Percentiles rank a stretch among this genome's conserved stretches.
Conservation (phyloP, 352 stramenopile species). For the Pythium plurisporium region DNA sequence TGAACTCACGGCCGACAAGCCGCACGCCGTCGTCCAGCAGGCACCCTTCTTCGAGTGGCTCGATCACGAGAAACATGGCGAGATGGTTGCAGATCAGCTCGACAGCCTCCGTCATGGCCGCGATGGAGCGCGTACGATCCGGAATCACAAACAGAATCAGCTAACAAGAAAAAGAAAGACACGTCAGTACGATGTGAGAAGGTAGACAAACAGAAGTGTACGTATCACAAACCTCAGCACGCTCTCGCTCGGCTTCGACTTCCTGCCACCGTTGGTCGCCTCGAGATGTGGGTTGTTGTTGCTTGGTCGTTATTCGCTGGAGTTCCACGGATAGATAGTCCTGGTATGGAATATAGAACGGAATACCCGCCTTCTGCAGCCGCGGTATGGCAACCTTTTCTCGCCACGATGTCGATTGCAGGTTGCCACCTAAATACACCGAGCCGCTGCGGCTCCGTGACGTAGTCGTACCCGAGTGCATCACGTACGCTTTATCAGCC, state of each 20-base stretch:
- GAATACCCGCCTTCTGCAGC: slow-evolving; percentile 62
- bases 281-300: slow-evolving; percentile 14
- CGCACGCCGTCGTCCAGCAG: slow-evolving; percentile 44
- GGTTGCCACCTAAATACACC: slow-evolving; percentile 75
- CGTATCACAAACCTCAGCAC: slow-evolving; percentile 42
- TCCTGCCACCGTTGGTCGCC: slow-evolving; percentile 41
- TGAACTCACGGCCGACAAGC: slow-evolving; percentile 63
- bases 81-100: slow-evolving; percentile 66
- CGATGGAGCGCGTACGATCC: slow-evolving; percentile 64
- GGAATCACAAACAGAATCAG: slow-evolving; percentile 83
- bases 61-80: slow-evolving; percentile 75
- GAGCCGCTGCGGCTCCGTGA: slow-evolving; percentile 47
- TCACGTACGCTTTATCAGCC: slow-evolving; percentile 30
- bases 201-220: neutral
- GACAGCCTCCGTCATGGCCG: slow-evolving; percentile 78
- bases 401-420: slow-evolving; percentile 67
- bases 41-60: slow-evolving; percentile 59
- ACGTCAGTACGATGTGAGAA: neutral
- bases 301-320: slow-evolving; percentile 32
- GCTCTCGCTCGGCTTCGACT: slow-evolving; percentile 54
- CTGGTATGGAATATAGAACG: slow-evolving; percentile 69
- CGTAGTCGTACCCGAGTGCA: slow-evolving; percentile 38
- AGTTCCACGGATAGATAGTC: slow-evolving; percentile 71
- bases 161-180: slow-evolving; percentile 16
- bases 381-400: slow-evolving; percentile 68